Base-by-base conservation (phyloP, 306 rosid species). In the Echinosophora koreensis region DNA sequence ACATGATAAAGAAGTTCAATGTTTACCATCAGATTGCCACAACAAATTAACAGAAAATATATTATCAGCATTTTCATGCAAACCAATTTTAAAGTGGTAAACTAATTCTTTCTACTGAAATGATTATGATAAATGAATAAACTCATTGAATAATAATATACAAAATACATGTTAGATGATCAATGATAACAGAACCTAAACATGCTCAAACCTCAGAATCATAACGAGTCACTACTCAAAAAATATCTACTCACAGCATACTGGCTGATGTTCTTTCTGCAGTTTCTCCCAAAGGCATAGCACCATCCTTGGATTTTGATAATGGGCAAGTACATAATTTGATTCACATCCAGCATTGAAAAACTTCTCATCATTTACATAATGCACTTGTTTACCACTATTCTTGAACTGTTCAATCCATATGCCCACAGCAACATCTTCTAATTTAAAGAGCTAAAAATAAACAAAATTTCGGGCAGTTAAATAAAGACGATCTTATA, bases 391-490 rank as follows among this genome's bases (percentile, higher is more conserved):
- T 76, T 83, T 84, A 42, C 89, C 92, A 22, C 88, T 76, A 27
- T 85, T 86, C 77, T 73, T 88, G 91, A 87, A 89, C 59, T 88
- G 87, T 79, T 92, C 91, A 34, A 94, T 85, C 97, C 98, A 94
- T 77, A 94, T 90, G 34, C 98, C 97, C 94, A 90, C 87, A 64
- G 98, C 98, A 80, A 94, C 98, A 79, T 94, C 98, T 86, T 94
- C 98, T 49, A 94, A 84, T 86, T 94, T 94, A 76, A 94, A 94
- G 54, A 91, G 92, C 98, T 94, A 85, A 5, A 52, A 14, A 61
- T 56, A 17, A 55, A 11, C 52, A 58, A 32, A 66, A 61, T 22
- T 44, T 28, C n/a, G 11, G 27, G 46, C 22, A 17, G 61, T 52
- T 55, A 60, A 71, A 54, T 32, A 15, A 67, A 71, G 27, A 39